Evolutionary conservation across 2,329 filamentous ascomycete genomes (phyloP).

Genomic region (Aspergillus phoenicis): DNA sequence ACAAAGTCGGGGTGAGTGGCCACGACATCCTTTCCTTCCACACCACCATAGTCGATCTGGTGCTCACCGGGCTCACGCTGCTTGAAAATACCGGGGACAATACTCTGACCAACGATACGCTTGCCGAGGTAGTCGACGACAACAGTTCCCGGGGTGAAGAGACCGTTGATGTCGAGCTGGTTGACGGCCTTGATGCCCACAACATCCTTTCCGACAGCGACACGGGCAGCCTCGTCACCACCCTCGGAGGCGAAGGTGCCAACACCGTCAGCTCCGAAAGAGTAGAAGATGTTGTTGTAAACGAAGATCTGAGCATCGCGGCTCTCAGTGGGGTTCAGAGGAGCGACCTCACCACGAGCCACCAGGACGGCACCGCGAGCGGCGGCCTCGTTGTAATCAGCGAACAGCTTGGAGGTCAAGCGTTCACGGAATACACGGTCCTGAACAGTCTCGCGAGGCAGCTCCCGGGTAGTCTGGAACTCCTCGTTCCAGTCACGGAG

Average conservation of each 20-base stretch:
- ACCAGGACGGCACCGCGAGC: slow-evolving; percentile 89
- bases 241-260: slow-evolving; percentile 96
- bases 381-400: slow-evolving; percentile 95
- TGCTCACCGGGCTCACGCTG: slow-evolving; percentile 96
- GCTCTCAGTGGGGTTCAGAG: slow-evolving; percentile 90
- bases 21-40: slow-evolving; percentile 94
- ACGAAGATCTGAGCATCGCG: slow-evolving; percentile 97
- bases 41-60: slow-evolving; percentile 97
- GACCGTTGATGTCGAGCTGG: slow-evolving; percentile 89
- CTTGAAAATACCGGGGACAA: slow-evolving; percentile 98
- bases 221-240: slow-evolving; percentile 91
- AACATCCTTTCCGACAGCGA: slow-evolving; percentile 96
- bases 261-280: slow-evolving; percentile 94
- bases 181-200: slow-evolving; percentile 93
- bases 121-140: slow-evolving; percentile 97
- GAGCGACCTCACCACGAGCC: slow-evolving; percentile 86
- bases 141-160: slow-evolving; percentile 94
- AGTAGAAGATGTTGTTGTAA: slow-evolving; percentile 99
- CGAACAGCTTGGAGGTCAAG: slow-evolving; percentile 91
- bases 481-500: slow-evolving; percentile 99
- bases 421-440: slow-evolving; percentile 95
- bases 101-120: slow-evolving; percentile 95
- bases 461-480: slow-evolving; percentile 92
- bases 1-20: slow-evolving; percentile 86
- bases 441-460: slow-evolving; percentile 90